These are phyloP conservation scores for Gleditsia sinensis DNA, from an alignment of 306 rosid genomes.

Conservation along the genomic window DNA sequence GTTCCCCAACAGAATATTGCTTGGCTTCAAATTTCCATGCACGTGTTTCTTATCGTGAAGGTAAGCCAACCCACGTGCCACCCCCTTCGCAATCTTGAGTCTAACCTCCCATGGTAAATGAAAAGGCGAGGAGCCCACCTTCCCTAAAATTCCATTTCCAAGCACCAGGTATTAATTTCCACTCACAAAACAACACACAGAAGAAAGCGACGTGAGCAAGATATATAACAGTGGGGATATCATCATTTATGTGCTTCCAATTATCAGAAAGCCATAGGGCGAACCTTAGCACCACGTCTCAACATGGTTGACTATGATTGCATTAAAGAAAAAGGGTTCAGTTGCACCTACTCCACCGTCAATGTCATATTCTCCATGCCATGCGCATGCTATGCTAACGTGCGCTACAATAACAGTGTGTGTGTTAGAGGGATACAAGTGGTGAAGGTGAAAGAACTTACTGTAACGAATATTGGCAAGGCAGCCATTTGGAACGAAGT, in stretches of 20 bases:
- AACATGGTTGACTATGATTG: constrained; percentile 52
- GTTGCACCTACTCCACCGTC: constrained; percentile 64
- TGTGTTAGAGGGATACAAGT: too few relatives aligned
- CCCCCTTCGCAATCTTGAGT: constrained; percentile 85
- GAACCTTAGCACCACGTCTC: not conserved
- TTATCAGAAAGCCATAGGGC: constrained; percentile 34
- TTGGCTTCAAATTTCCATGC: constrained; percentile 91
- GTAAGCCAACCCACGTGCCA: constrained; percentile 88
- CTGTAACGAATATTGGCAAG: constrained; percentile 97
- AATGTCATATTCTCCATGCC: constrained; percentile 16
- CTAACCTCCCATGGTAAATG: constrained; percentile 91
- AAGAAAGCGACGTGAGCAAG: not conserved
- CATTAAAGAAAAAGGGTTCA: constrained; percentile 41
- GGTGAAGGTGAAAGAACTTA: constrained; percentile 34
- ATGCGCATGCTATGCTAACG: constrained; percentile 33
- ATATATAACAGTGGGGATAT: constrained; percentile 6
- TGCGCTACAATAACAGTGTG: too few relatives aligned
- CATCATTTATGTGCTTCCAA: constrained; percentile 28
- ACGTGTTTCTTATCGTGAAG: constrained; percentile 99
- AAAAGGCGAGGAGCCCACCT: constrained; percentile 91
- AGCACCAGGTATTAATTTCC: too few relatives aligned
- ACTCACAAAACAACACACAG: too few relatives aligned
- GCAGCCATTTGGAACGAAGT: constrained; percentile 90
- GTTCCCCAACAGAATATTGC: constrained; percentile 69
- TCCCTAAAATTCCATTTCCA: constrained; percentile 57